A percentile compares a stretch with the other conserved stretches of the same genome.
phyloP scores from a whole-genome alignment of 169 alveolate species.

The Cryptosporidium ryanae region DNA sequence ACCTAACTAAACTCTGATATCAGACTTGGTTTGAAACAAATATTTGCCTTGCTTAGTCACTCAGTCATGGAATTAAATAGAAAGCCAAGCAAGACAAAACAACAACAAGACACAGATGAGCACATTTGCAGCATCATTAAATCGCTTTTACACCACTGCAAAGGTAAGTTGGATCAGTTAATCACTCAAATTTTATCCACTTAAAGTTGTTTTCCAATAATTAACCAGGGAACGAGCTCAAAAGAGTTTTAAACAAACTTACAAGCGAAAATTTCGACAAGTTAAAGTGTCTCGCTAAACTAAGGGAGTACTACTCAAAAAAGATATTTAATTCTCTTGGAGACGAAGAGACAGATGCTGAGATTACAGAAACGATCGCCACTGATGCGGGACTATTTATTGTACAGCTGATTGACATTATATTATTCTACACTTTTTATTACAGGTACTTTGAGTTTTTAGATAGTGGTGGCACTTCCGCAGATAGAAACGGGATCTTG shows the following conservation, averaged over 20 bases:
- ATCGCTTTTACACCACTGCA: conserved; percentile 36
- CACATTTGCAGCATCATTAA: conserved; percentile 59
- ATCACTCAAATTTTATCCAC: neutral
- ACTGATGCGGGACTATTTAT: conserved; percentile 58
- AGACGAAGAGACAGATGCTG: conserved; percentile 11
- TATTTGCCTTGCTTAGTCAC: conserved; percentile 34
- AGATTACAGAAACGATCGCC: conserved; percentile 34
- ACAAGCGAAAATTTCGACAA: conserved; percentile 4
- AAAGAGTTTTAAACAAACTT: conserved; percentile 17
- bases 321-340: conserved; percentile 9
- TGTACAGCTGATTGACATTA: conserved; percentile 45
- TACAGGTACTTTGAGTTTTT: neutral
- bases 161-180: conserved; percentile 53
- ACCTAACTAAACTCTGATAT: neutral
- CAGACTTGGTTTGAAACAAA: conserved; percentile 49
- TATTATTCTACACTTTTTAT: conserved; percentile 11
- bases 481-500: too few species aligned
- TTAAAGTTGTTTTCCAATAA: neutral
- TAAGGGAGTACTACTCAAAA: conserved; percentile 37
- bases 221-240: conserved; percentile 22
- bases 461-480: neutral
- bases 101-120: conserved; percentile 63
- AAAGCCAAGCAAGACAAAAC: conserved; percentile 22
- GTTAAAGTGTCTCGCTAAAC: neutral
- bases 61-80: conserved; percentile 14